These are phyloP conservation scores for Lasiosphaeriaceae sp. DNA, from an alignment of 495 filamentous ascomycete genomes.

Conservation along the genomic window DNA sequence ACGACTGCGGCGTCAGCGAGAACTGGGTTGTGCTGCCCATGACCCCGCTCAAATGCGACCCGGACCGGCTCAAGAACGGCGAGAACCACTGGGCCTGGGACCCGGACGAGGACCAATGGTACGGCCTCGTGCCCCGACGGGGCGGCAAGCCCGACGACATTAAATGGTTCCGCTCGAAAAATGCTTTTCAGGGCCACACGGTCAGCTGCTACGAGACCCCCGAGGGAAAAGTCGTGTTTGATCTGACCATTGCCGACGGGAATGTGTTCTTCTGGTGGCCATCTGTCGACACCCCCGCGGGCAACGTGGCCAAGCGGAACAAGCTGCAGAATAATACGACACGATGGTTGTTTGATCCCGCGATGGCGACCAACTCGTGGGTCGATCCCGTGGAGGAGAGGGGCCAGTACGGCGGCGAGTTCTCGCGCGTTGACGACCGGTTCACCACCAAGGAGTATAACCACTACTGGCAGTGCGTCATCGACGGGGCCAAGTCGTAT, in stretches of 20 bases:
- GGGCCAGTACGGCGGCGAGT: slow-evolving; percentile 47
- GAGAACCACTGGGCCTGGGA: no score
- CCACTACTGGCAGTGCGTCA: slow-evolving; percentile 46
- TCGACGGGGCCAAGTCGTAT: slow-evolving; percentile 36
- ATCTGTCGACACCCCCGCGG: neutral
- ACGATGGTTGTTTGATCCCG: slow-evolving; percentile 9
- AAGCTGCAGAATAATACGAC: slow-evolving; percentile 31
- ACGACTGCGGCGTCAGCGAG: slow-evolving; percentile 48
- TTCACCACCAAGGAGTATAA: slow-evolving; percentile 41
- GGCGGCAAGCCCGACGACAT: no score
- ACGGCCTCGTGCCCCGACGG: no score
- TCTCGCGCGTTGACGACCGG: slow-evolving; percentile 54
- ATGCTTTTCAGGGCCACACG: slow-evolving; percentile 43
- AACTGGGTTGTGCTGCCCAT: slow-evolving; percentile 49
- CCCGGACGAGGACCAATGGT: no score
- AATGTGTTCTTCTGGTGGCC: neutral
- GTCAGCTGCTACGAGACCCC: slow-evolving; percentile 48
- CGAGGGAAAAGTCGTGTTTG: slow-evolving; percentile 44
- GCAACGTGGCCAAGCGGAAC: slow-evolving; percentile 5
- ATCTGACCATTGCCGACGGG: slow-evolving; percentile 26
- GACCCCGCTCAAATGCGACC: slow-evolving; percentile 29
- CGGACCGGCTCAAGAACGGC: no score
- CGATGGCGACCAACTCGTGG: neutral
- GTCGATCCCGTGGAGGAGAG: slow-evolving; percentile 29
- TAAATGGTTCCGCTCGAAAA: no score